A percentile compares a stretch with the other conserved stretches of the same genome.
These are phyloP conservation scores for Bipolaris victoriae DNA, from an alignment of 2,329 filamentous ascomycete genomes.

Conservation along the genomic window DNA sequence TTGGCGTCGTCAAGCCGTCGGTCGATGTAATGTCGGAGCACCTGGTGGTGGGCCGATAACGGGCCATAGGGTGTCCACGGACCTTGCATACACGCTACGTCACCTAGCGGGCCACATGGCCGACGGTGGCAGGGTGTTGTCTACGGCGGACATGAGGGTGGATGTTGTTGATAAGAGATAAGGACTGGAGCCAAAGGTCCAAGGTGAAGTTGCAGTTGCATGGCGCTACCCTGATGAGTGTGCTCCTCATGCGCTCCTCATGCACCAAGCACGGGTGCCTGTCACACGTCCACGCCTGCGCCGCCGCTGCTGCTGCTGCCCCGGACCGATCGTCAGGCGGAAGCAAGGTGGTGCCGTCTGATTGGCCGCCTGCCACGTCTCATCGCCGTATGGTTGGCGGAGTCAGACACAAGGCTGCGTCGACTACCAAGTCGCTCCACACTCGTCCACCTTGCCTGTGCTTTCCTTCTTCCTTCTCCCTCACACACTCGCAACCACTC, in stretches of 20 bases:
- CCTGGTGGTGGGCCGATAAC: background rate
- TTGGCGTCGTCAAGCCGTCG: background rate
- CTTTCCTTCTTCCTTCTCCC: background rate
- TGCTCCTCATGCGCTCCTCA: background rate
- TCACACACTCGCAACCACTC: background rate
- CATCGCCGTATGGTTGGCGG: conserved; percentile 1
- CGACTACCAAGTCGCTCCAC: background rate
- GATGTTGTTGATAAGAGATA: background rate
- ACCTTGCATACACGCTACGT: background rate
- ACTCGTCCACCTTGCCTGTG: background rate
- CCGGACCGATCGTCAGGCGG: conserved; percentile 10
- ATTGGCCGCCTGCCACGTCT: conserved; percentile 9
- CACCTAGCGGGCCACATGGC: background rate
- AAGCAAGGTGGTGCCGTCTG: conserved; percentile 6
- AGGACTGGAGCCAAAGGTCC: background rate
- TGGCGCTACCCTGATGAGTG: background rate
- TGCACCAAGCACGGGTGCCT: conserved; percentile 13
- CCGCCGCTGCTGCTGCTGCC: conserved; percentile 1
- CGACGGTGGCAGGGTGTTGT: background rate
- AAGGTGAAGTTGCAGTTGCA: background rate
- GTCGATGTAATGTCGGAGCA: background rate
- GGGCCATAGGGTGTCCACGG: background rate
- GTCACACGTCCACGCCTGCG: conserved; percentile 19
- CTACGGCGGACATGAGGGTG: background rate
- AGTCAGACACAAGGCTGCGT: conserved; percentile 12